Evolutionary conservation across 176 grass and related monocot species (phyloP).

Genomic region (Carex littledalei): DNA sequence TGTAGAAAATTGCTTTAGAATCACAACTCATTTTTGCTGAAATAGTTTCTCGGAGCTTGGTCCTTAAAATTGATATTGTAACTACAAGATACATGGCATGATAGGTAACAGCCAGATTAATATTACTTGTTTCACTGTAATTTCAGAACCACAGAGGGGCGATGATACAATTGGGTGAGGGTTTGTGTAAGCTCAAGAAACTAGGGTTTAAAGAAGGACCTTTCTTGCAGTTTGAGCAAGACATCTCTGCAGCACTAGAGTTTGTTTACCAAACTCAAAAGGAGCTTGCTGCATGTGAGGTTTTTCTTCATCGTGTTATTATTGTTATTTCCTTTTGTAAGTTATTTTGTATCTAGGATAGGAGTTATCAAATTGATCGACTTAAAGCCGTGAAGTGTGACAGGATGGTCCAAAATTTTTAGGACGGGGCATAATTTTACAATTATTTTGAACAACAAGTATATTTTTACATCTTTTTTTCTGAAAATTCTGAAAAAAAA

Average conservation of each 20-base stretch:
- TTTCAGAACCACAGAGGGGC: slow-evolving; percentile 72
- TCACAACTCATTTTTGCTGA: neutral
- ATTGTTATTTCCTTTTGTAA: neutral
- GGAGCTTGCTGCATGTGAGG: slow-evolving; percentile 71
- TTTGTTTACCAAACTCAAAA: slow-evolving; percentile 93
- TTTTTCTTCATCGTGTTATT: neutral
- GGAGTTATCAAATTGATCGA: neutral
- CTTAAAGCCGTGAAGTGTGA: neutral
- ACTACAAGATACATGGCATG: neutral
- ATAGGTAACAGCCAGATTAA: neutral
- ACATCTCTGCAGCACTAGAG: slow-evolving; percentile 53
- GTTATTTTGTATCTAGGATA: neutral
- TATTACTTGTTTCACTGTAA: neutral
- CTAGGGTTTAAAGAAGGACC: slow-evolving; percentile 37
- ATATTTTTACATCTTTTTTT: too few relatives aligned
- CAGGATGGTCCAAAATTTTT: too few relatives aligned
- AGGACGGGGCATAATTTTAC: too few relatives aligned
- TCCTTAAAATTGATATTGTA: neutral
- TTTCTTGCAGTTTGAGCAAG: slow-evolving; percentile 54
- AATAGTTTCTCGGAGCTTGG: neutral
- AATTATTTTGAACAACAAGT: too few relatives aligned
- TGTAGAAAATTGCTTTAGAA: neutral
- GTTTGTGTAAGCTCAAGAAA: slow-evolving; percentile 79
- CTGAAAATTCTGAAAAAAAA: too few relatives aligned
- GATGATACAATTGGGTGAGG: slow-evolving; percentile 92